A percentile compares a stretch with the other conserved stretches of the same genome.
These are phyloP conservation scores for Alternaria tenuissima DNA, from an alignment of 2,329 filamentous ascomycete species.

Conservation along the genomic window DNA sequence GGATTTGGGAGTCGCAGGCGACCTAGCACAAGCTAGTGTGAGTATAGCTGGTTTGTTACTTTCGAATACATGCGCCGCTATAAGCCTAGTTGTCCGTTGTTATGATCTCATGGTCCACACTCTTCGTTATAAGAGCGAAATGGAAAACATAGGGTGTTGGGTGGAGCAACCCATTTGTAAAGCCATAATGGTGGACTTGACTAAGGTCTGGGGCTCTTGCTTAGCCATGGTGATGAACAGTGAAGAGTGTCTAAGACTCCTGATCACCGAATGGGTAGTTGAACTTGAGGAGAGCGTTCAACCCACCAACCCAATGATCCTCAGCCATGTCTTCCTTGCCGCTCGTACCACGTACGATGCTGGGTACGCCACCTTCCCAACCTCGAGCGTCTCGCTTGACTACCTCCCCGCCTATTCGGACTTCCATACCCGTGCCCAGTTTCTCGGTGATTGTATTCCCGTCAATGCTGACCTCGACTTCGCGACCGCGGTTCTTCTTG, in stretches of 20 bases:
- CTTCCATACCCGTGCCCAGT: constrained; percentile 67
- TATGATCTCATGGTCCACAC: neutral
- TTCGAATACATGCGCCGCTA: neutral
- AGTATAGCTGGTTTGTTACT: neutral
- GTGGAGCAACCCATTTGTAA: neutral
- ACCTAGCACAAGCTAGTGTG: neutral
- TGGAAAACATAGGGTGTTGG: neutral
- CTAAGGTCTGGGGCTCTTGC: neutral
- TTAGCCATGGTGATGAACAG: neutral
- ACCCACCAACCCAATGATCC: constrained; percentile 94
- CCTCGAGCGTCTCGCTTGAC: constrained; percentile 60
- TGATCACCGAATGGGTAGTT: constrained; percentile 89
- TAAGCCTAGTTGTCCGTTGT: neutral
- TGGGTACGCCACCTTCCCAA: constrained; percentile 85
- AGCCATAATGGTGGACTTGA: neutral
- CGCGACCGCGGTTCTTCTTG: constrained; percentile 61
- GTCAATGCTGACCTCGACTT: constrained; percentile 61
- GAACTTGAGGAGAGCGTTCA: constrained; percentile 94
- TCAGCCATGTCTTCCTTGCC: constrained; percentile 63
- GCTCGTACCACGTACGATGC: constrained; percentile 74
- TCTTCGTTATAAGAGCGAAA: neutral
- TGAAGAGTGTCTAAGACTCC: constrained; percentile 22
- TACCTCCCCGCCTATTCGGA: constrained; percentile 86
- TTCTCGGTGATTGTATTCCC: constrained; percentile 56
- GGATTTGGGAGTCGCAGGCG: neutral